A percentile compares a stretch with the other conserved stretches of the same genome.
These are phyloP conservation scores for Mucor mucedo DNA, from an alignment of 371 early-diverging fungal species.

Conservation along the genomic window DNA sequence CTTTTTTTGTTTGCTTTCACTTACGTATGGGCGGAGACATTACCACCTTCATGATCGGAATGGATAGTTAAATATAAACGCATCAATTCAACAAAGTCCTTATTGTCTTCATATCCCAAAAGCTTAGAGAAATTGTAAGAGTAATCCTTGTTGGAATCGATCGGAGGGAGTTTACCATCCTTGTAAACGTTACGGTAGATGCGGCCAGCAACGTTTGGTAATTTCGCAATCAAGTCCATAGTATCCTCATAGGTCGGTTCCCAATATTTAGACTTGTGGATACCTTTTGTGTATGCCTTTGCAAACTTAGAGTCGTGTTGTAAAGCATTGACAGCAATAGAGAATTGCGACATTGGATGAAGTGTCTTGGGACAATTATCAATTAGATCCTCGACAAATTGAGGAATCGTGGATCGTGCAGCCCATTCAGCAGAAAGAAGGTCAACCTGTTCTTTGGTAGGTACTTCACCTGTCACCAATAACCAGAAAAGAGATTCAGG, in stretches of 20 bases:
- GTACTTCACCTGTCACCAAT: slow-evolving; percentile 96
- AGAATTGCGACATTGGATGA: slow-evolving; percentile 99
- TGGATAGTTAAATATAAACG: slow-evolving; percentile 98
- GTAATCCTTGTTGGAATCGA: slow-evolving; percentile 90
- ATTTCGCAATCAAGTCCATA: slow-evolving; percentile 97
- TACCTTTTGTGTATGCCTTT: slow-evolving; percentile 93
- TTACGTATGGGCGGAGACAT: slow-evolving; percentile 93
- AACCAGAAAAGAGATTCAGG: slow-evolving; percentile 99
- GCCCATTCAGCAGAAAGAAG: slow-evolving; percentile 95
- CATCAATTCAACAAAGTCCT: slow-evolving; percentile 95
- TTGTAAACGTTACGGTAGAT: slow-evolving; percentile 98
- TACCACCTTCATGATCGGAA: slow-evolving; percentile 99
- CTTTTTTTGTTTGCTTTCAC: slow-evolving; percentile 69
- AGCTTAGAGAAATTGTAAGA: slow-evolving; percentile 93
- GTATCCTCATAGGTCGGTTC: slow-evolving; percentile 95
- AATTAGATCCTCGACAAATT: slow-evolving; percentile 93
- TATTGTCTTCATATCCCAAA: slow-evolving; percentile 88
- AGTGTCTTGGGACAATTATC: slow-evolving; percentile 97
- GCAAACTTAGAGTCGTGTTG: slow-evolving; percentile 96
- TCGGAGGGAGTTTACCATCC: slow-evolving; percentile 88
- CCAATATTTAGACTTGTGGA: slow-evolving; percentile 97
- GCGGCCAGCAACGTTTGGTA: slow-evolving; percentile 94
- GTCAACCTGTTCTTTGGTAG: slow-evolving; percentile 90
- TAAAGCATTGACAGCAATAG: slow-evolving; percentile 93
- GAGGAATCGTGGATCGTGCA: slow-evolving; percentile 88